Conservation (phyloP, 495 filamentous ascomycete genomes). For the Daldinia loculata region DNA sequence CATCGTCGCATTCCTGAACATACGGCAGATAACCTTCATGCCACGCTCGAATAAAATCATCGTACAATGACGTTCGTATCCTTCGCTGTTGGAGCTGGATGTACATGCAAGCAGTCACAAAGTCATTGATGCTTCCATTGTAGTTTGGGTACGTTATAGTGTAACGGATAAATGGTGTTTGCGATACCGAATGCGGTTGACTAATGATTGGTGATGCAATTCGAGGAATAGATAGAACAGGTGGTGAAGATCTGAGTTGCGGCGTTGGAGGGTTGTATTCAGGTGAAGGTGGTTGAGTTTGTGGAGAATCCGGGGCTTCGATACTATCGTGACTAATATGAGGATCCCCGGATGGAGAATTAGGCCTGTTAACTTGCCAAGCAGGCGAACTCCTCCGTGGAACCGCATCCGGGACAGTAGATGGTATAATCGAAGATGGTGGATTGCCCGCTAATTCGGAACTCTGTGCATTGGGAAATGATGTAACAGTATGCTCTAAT, state of each 20-base stretch:
- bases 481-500: not conserved
- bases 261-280: constrained; percentile 20
- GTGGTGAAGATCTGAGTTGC: constrained; percentile 45
- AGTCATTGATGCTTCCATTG: constrained; percentile 60
- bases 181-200: constrained; percentile 17
- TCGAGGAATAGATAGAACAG: constrained; percentile 34
- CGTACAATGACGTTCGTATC: constrained; percentile 60
- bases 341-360: constrained; percentile 2
- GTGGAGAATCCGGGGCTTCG: constrained; percentile 2
- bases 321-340: not conserved
- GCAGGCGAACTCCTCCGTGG: not conserved
- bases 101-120: constrained; percentile 62
- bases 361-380: not conserved
- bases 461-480: constrained; percentile 10
- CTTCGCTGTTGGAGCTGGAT: constrained; percentile 52
- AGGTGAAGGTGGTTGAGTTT: constrained; percentile 15
- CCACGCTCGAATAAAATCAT: constrained; percentile 71
- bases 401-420: constrained; percentile 26
- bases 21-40: constrained; percentile 55
- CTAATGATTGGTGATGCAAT: not conserved
- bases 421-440: constrained; percentile 43
- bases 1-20: constrained; percentile 35
- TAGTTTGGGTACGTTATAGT: constrained; percentile 66
- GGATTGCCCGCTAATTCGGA: constrained; percentile 21
- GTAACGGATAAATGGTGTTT: constrained; percentile 54